These are phyloP conservation scores for Psophocarpus tetragonolobus DNA, from an alignment of 306 rosid species.

Conservation along the genomic window DNA sequence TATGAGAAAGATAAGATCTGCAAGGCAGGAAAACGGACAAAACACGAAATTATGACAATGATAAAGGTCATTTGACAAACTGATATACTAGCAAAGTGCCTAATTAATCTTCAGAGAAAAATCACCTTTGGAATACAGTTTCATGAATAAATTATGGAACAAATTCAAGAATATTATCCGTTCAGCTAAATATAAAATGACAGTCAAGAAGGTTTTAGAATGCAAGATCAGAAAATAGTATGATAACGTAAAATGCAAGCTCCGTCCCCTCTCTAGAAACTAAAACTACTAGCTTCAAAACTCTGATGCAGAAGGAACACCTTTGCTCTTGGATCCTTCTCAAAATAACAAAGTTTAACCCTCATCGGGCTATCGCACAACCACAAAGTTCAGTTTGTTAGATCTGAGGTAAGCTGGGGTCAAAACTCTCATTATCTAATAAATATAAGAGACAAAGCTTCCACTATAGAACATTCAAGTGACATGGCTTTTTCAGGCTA, in stretches of 20 bases:
- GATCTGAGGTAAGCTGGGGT: background rate
- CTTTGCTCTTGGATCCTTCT: background rate
- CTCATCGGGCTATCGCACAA: background rate
- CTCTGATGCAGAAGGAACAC: background rate
- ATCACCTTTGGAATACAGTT: background rate
- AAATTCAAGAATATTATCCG: background rate
- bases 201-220: background rate
- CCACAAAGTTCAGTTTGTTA: background rate
- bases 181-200: background rate
- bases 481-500: background rate
- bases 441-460: background rate
- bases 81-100: background rate
- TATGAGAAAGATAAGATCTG: constrained; percentile 94
- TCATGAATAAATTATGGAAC: background rate
- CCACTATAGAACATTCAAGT: background rate
- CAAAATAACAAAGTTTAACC: background rate
- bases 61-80: background rate
- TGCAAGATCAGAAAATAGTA: background rate
- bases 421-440: background rate
- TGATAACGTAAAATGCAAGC: background rate
- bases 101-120: background rate
- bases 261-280: background rate
- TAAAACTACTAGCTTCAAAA: background rate
- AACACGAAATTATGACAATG: constrained; percentile 18
- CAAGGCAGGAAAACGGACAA: constrained; percentile 35